Base-by-base conservation (phyloP, 2,329 filamentous ascomycete species). In the Amesomyces nigricolor region DNA sequence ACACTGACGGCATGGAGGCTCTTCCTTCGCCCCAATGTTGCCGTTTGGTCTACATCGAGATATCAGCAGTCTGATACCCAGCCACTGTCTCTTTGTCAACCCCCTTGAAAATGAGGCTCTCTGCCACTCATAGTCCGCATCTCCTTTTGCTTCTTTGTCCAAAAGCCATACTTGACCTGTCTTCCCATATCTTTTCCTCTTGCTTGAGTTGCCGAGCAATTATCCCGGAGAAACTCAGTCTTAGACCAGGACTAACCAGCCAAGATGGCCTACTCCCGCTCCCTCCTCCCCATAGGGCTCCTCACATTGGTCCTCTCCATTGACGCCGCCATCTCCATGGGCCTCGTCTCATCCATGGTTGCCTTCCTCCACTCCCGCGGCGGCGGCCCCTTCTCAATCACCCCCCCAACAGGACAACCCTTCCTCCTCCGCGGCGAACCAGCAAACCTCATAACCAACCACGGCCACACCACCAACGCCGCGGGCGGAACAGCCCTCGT, bases 381-480 rank as follows among this genome's bases (percentile, higher is more conserved):
- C 38, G 62, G 61, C 42, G 63, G 63, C 11, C 62, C 62, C 14
- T 70, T 68, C 46, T 53, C 51, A 5, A 61, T 72, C 58, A 47
- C 26, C 11, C 58, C 60, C 38, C 42, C 51, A 2, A 44, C 58
- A 32, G 64, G 60, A 29, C 50, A 60, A 0, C 62, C 61, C 19
- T 63, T 68, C 51, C 47, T 51, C 2, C 58, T 74, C 10, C 50
- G 61, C 9, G 70, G 69, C 44, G 54, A 63, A 2, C 71, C 72
- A 1, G 51, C 56, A 3, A 38, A 67, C 40, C 54, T 73, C 13
- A 61, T 77, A 54, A 65, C 71, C 43, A 63, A 74, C 57, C 71
- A 73, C 44, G 73, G 73, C 13, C 67, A 76, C 56, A 73, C 73
- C 26, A 69, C 68, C 51, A 73, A 75, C 39, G 70, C 68, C 29